Percentiles rank a stretch among this genome's conserved stretches.
These are phyloP conservation scores for Polymyxa betae DNA, from an alignment of 208 protist genomes.

Conservation along the genomic window DNA sequence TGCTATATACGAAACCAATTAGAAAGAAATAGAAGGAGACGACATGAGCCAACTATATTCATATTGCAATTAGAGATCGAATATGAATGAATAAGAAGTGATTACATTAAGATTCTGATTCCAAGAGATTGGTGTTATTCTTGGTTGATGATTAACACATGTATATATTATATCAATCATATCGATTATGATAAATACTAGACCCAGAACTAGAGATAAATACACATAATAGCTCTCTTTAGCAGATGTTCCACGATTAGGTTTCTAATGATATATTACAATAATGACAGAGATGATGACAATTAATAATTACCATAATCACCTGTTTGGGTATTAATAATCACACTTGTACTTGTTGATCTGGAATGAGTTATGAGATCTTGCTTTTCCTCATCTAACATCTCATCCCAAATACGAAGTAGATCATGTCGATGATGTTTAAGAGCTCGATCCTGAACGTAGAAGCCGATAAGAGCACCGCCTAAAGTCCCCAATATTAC, in stretches of 20 bases:
- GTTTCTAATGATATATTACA: too few species aligned
- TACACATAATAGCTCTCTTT: neutral
- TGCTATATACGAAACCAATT: neutral
- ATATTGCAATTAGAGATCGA: neutral
- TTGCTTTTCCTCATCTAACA: neutral
- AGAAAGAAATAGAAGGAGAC: neutral
- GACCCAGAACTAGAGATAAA: neutral
- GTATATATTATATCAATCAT: neutral
- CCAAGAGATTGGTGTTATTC: neutral
- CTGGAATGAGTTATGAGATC: too few species aligned
- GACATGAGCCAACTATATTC: neutral
- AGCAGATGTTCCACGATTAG: too few species aligned
- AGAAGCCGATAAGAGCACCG: neutral
- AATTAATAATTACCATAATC: too few species aligned
- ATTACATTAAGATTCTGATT: neutral
- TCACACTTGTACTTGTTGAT: too few species aligned
- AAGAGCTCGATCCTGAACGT: neutral
- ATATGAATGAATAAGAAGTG: conserved; percentile 2
- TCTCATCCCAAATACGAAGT: neutral
- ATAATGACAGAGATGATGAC: too few species aligned
- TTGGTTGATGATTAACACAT: neutral
- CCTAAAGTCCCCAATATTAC: neutral
- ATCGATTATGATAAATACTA: neutral
- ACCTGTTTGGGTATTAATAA: too few species aligned
- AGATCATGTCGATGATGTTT: neutral